Evolutionary conservation across 495 filamentous ascomycete genomes (phyloP).

Genomic region (Usnea hakonensis): DNA sequence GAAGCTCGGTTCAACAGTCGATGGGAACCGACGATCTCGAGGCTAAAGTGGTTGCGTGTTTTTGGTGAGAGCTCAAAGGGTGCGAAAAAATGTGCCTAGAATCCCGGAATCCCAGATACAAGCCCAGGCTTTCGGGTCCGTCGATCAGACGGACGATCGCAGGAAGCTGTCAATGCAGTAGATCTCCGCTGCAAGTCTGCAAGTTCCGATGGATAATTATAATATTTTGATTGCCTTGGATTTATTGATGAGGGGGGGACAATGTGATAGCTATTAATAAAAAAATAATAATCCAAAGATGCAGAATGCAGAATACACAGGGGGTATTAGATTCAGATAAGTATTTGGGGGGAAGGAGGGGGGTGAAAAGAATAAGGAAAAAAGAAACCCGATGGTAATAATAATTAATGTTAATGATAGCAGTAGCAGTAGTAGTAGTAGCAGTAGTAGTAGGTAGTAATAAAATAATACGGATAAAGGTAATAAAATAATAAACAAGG

Average conservation of each 20-base stretch:
- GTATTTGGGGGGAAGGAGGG: too few relatives aligned
- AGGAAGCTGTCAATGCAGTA: conserved; percentile 7
- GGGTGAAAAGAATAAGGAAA: not conserved
- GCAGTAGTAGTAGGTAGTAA: not conserved
- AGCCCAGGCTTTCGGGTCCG: conserved; percentile 23
- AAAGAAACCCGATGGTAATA: not conserved
- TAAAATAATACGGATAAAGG: too few relatives aligned
- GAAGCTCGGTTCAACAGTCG: not conserved
- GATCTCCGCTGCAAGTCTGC: conserved; percentile 7
- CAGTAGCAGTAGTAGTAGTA: not conserved
- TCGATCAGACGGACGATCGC: conserved; percentile 20
- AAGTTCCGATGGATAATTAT: too few relatives aligned
- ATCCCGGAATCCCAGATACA: conserved; percentile 10
- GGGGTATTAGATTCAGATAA: not conserved
- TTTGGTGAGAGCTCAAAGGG: conserved; percentile 11
- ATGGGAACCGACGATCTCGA: not conserved
- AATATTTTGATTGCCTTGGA: too few relatives aligned
- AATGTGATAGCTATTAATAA: not conserved
- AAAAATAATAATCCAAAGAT: not conserved
- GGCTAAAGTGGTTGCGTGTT: not conserved
- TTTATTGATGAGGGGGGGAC: not conserved
- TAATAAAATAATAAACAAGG: too few relatives aligned
- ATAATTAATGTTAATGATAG: not conserved
- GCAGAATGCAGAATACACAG: not conserved
- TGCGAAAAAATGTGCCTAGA: conserved; percentile 1